Evolutionary conservation across 352 stramenopile genomes (phyloP).

Genomic region (Pythium chondricola): DNA sequence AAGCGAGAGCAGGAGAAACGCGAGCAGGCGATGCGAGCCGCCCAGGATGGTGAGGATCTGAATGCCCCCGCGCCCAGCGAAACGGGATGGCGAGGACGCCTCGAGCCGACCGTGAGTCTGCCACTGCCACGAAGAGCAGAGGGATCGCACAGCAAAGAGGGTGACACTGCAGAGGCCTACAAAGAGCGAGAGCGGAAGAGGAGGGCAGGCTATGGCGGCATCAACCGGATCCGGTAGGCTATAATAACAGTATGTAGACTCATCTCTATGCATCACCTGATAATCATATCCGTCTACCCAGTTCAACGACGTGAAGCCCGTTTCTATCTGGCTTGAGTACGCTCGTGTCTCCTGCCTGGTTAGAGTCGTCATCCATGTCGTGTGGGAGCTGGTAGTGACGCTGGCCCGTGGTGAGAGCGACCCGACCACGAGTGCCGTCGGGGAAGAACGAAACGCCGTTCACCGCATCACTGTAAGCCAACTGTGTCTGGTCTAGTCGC

Average conservation of each 20-base stretch:
- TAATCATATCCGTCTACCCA: conserved; percentile 8
- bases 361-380: conserved; percentile 43
- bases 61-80: conserved; percentile 26
- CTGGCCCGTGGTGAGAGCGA: conserved; percentile 61
- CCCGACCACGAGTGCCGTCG: conserved; percentile 26
- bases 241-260: not conserved
- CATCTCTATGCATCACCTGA: not conserved
- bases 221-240: conserved; percentile 40
- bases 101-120: conserved; percentile 33
- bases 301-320: conserved; percentile 20
- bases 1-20: conserved; percentile 24
- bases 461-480: conserved; percentile 44
- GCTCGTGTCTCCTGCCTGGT: no score
- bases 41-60: conserved; percentile 6
- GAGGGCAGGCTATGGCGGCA: conserved; percentile 44
- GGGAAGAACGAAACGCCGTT: conserved; percentile 81
- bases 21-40: conserved; percentile 11
- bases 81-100: conserved; percentile 55
- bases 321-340: conserved; percentile 16
- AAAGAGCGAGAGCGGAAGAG: conserved; percentile 21
- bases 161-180: conserved; percentile 17
- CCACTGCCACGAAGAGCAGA: conserved; percentile 4
- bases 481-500: conserved; percentile 33
- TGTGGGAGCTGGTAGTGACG: conserved; percentile 55
- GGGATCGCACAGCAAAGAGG: conserved; percentile 5